Evolutionary conservation across 345 rosid species (phyloP).

Genomic region (Limnanthes douglasii): DNA sequence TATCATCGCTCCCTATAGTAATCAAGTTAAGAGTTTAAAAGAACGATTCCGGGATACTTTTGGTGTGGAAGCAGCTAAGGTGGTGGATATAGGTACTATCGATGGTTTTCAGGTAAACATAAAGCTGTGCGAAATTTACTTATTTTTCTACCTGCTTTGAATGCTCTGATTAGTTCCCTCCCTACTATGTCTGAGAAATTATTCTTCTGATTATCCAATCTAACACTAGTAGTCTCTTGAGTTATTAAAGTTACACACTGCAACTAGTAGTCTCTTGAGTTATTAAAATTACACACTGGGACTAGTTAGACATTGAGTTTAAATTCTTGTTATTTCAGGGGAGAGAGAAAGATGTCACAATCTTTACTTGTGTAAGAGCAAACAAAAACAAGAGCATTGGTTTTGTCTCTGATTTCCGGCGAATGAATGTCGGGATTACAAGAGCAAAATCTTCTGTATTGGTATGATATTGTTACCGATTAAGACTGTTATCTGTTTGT

Average conservation of each 20-base stretch:
- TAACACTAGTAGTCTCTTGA: no score
- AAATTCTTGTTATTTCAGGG: conserved; percentile 49
- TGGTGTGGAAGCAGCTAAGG: conserved; percentile 53
- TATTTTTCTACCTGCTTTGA: no score
- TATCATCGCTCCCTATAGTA: conserved; percentile 73
- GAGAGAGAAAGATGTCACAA: conserved; percentile 87
- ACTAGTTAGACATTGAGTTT: no score
- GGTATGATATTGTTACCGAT: conserved; percentile 23
- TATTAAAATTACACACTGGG: no score
- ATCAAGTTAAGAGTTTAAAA: conserved; percentile 84
- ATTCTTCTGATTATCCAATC: no score
- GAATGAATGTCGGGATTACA: conserved; percentile 96
- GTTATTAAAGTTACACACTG: no score
- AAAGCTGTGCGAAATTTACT: background rate
- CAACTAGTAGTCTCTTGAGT: no score
- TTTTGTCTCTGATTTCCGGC: conserved; percentile 66
- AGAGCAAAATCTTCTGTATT: conserved; percentile 86
- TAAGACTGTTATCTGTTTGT: background rate
- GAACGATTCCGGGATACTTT: conserved; percentile 63
- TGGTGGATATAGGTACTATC: conserved; percentile 78
- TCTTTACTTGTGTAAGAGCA: conserved; percentile 92
- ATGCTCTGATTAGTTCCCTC: no score
- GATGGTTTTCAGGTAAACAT: conserved; percentile 92
- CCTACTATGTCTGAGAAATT: no score
- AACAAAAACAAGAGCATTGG: conserved; percentile 54